Conservation (phyloP, 176 grass and related monocot species). For the Aegilops speltoides region DNA sequence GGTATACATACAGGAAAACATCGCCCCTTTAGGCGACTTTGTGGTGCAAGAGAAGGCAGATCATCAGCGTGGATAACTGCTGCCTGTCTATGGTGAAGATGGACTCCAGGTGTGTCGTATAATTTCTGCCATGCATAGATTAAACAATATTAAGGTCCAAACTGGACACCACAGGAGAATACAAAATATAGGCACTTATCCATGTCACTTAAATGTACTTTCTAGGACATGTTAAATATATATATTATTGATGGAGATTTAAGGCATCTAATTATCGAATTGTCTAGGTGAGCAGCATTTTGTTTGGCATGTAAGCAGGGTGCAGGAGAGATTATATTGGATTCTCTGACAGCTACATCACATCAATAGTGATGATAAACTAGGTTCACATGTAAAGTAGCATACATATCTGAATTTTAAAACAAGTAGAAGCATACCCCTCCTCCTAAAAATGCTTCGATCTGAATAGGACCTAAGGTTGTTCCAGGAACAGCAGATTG, state of each 20-base stretch:
- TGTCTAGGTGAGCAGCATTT: neutral
- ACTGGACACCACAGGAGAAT: neutral
- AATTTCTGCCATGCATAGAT: constrained; percentile 63
- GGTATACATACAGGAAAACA: constrained; percentile 70
- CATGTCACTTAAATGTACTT: neutral
- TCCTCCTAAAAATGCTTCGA: constrained; percentile 84
- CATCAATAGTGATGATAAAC: neutral
- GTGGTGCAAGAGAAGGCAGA: constrained; percentile 90
- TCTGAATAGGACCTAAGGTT: constrained; percentile 93
- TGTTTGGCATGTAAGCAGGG: neutral
- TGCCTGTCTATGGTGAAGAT: constrained; percentile 93
- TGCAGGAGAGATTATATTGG: neutral
- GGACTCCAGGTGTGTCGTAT: constrained; percentile 95
- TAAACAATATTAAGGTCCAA: constrained; percentile 13
- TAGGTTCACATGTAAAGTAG: neutral
- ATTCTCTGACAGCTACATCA: neutral
- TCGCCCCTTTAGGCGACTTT: constrained; percentile 70
- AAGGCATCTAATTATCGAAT: neutral
- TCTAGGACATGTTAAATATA: neutral
- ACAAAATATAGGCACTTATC: neutral
- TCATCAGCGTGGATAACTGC: constrained; percentile 91
- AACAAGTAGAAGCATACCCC: constrained; percentile 49
- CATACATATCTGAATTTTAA: neutral
- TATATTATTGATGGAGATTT: neutral
- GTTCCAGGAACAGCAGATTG: constrained; percentile 97